Conservation (phyloP, 2,329 filamentous ascomycete genomes). For the Pseudogymnoascus sp. region DNA sequence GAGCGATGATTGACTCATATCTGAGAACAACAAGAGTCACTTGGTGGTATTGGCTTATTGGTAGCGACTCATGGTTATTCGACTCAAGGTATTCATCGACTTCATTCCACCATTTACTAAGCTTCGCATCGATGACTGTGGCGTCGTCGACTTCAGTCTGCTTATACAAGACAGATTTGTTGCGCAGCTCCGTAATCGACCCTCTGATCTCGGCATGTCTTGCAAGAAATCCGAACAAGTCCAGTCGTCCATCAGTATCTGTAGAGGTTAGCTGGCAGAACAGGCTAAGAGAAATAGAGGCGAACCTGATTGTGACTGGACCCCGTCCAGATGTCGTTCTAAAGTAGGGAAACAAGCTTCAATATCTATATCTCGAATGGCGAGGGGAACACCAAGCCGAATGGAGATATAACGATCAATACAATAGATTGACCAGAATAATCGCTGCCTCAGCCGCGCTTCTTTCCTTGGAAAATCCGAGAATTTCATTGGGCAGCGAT, state of each 20-base stretch:
- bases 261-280: not conserved
- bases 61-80: constrained; percentile 19
- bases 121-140: constrained; percentile 36
- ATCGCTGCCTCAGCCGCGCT: not conserved
- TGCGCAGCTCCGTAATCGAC: constrained; percentile 42
- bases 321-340: not conserved
- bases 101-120: constrained; percentile 44
- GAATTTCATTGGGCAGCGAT: constrained; percentile 48
- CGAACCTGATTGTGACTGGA: not conserved
- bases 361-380: not conserved
- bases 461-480: constrained; percentile 20
- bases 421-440: constrained; percentile 11
- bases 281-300: not conserved
- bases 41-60: constrained; percentile 30
- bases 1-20: constrained; percentile 41
- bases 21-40: constrained; percentile 36
- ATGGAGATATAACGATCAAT: constrained; percentile 14
- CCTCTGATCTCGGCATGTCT: constrained; percentile 40
- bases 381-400: constrained; percentile 4
- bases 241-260: constrained; percentile 18
- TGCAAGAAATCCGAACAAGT: constrained; percentile 32
- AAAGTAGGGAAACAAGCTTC: not conserved
- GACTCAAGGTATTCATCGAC: constrained; percentile 39
- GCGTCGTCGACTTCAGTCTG: constrained; percentile 34
- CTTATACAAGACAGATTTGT: constrained; percentile 39